Base-by-base conservation (phyloP, 768 basidiomycete species). In the Rhodotorula babjevae region DNA sequence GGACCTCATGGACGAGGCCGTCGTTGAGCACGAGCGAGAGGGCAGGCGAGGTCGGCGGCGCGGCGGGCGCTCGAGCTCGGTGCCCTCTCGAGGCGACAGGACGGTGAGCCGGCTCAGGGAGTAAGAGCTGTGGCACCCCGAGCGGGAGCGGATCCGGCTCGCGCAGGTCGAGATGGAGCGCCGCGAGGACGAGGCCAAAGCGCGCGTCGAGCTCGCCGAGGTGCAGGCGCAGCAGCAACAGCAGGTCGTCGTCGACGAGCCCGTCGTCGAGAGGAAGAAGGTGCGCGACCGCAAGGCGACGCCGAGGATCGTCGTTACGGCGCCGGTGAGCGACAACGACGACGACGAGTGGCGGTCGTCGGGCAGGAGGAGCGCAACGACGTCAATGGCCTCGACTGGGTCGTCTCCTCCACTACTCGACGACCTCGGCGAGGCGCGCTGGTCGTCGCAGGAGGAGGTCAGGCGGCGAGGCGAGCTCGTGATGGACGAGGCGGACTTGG, bases 161-260 rank as follows among this genome's bases (percentile, higher is more conserved):
- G 71, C 71, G 44, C 71, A 72, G 65, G 71, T 72, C 40, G 71
- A 72, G 61, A 72, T 67, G 71, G 71, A 72, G 49, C 55, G 42
- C 4, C 27, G 50, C 25, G 9, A 57, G 33, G 71, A 72, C 19
- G 61, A 67, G 29, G 71, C 67, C 31, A 63, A 57, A 25, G 31
- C 33, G 61, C 65, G 23, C 29, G 36, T 23, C 14, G 44, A 36
- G 9, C 16, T 18, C 25, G 19, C 44, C 1, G 23, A 31, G 25
- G 14, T 6, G 27, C 49, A 19, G 18, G 57, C n/a, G n/a, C n/a
- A n/a, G 14, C 33, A 12, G 44, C 14, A 12, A 3, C 44, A 46
- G 44, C 2, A 11, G 8, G 44, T 11, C 14, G 44, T 36, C 21
- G 31, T 12, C 16, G 40, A 56, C 36, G 57, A 23, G 49, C 9